Conservation (phyloP, 805 yeast genomes). For the Teunomyces tritomae region DNA sequence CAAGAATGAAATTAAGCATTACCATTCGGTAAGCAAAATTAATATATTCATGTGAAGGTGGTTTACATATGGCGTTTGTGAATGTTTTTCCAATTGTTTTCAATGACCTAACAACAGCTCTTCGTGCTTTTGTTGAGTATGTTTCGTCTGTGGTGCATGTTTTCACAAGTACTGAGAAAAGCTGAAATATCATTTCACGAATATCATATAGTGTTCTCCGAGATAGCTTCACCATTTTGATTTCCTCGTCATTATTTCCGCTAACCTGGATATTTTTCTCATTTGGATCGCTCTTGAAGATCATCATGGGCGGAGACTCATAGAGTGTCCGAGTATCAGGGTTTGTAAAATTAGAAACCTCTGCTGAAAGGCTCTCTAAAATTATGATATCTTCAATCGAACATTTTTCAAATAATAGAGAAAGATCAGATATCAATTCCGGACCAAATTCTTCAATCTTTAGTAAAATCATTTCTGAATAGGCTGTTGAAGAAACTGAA, state of each 20-base stretch:
- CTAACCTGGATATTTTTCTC: background rate
- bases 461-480: slow-evolving; percentile 36
- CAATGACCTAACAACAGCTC: slow-evolving; percentile 39
- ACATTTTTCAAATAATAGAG: slow-evolving; percentile 45
- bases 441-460: slow-evolving; percentile 42
- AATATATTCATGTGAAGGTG: slow-evolving; percentile 14
- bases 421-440: slow-evolving; percentile 27
- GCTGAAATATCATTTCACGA: background rate
- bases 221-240: background rate
- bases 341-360: slow-evolving; percentile 43
- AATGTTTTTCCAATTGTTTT: slow-evolving; percentile 25
- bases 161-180: background rate
- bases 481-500: background rate
- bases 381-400: slow-evolving; percentile 57
- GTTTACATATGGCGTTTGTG: slow-evolving; percentile 20
- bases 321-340: slow-evolving; percentile 26
- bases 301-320: slow-evolving; percentile 40
- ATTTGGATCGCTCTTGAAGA: slow-evolving; percentile 36
- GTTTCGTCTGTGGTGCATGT: background rate
- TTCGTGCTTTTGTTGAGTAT: slow-evolving; percentile 24
- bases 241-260: background rate
- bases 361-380: slow-evolving; percentile 46
- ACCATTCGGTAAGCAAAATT: slow-evolving; percentile 32
- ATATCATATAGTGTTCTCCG: background rate
- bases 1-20: slow-evolving; percentile 31